Percentiles rank a stretch among this genome's conserved stretches.
Evolutionary conservation across 1,284 basidiomycete genomes (phyloP).

Genomic region (Cutaneotrichosporon cyanovorans): DNA sequence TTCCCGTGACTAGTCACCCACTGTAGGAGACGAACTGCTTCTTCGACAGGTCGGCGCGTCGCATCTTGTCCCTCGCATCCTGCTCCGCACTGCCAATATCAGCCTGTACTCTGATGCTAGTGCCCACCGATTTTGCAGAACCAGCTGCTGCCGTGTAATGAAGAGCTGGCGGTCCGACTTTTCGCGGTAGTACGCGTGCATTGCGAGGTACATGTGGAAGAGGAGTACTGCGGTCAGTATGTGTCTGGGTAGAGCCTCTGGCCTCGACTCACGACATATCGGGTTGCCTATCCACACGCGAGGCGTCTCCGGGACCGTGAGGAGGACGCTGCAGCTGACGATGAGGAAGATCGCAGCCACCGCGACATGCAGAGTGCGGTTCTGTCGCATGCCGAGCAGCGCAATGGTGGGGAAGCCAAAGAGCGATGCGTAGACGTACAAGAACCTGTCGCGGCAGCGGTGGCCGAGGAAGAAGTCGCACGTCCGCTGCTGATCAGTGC

Average conservation of each 20-base stretch:
- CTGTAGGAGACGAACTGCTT: slow-evolving; percentile 70
- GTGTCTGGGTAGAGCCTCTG: neutral
- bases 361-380: slow-evolving; percentile 58
- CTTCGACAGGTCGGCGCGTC: slow-evolving; percentile 66
- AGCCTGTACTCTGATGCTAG: neutral
- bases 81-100: slow-evolving; percentile 56
- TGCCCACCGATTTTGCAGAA: slow-evolving; percentile 51
- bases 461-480: neutral
- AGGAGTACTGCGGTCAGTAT: slow-evolving; percentile 23
- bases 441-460: neutral
- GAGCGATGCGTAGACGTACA: slow-evolving; percentile 5
- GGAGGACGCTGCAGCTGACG: slow-evolving; percentile 3
- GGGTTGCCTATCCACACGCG: neutral
- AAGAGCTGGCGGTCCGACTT: slow-evolving; percentile 57
- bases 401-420: slow-evolving; percentile 63
- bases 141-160: slow-evolving; percentile 61
- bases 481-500: neutral
- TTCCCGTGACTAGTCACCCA: slow-evolving; percentile 46
- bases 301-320: neutral
- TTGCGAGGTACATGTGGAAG: slow-evolving; percentile 42
- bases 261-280: neutral
- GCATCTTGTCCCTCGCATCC: slow-evolving; percentile 75
- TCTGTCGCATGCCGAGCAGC: slow-evolving; percentile 64
- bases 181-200: slow-evolving; percentile 41
- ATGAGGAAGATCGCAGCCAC: slow-evolving; percentile 56